phyloP scores from a whole-genome alignment of 345 rosid genomes.

The Streptanthus diversifolius region DNA sequence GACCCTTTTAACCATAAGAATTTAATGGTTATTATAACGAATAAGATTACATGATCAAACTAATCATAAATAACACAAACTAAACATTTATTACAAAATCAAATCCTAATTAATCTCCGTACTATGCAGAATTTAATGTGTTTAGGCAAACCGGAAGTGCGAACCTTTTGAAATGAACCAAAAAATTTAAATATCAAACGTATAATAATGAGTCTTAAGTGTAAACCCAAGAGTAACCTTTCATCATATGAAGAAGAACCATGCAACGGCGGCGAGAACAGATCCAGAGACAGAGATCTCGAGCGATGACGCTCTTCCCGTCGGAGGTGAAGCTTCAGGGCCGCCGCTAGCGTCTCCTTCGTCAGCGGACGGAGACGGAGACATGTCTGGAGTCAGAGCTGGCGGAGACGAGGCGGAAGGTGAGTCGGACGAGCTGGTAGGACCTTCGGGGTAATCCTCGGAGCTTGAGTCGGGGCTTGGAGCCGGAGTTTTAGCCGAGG shows the following conservation, averaged over 20 bases:
- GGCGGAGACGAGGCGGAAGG: conserved; percentile 33
- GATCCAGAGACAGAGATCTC: conserved; percentile 6
- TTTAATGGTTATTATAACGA: conserved; percentile 4
- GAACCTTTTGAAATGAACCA: background rate
- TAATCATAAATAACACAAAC: conserved; percentile 11
- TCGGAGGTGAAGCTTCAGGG: conserved; percentile 14
- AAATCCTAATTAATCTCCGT: conserved; percentile 23
- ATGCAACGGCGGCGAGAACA: conserved; percentile 21
- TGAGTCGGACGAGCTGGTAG: conserved; percentile 22
- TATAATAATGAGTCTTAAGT: conserved; percentile 1
- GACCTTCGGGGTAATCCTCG: conserved; percentile 22
- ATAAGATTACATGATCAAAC: conserved; percentile 8
- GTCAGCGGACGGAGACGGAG: conserved; percentile 9
- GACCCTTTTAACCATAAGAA: background rate
- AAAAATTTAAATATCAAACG: background rate
- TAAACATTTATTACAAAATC: conserved; percentile 21
- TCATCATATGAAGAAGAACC: conserved; percentile 29
- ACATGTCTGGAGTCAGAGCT: conserved; percentile 33
- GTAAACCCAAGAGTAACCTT: background rate
- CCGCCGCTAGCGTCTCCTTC: conserved; percentile 14
- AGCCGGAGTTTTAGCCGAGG: conserved; percentile 13
- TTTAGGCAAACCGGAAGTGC: background rate
- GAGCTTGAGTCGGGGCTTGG: conserved; percentile 34
- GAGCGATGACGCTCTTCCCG: conserved; percentile 14
- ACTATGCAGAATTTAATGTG: conserved; percentile 24